Evolutionary conservation across 768 basidiomycete species (phyloP), one percentile per base, ranked within the genome.

Genomic region (Mycena rebaudengoi): DNA sequence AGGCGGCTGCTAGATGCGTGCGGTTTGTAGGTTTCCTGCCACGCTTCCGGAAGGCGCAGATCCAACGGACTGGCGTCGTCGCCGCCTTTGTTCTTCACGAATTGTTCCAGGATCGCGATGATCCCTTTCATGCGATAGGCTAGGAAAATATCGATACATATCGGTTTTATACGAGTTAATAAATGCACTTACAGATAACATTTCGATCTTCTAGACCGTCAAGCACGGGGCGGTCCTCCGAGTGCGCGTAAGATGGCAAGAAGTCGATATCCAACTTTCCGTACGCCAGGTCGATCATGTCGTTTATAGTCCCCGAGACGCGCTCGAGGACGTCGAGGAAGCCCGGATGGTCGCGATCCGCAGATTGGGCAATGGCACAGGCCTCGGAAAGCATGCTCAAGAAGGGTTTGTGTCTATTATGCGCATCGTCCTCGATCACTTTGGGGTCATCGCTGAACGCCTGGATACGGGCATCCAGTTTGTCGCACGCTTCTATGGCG

Each of bases 161-260:
- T 55, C 29, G 32, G 25, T 35, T 26, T 35, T 39, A 49, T 20
- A 32, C 8, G 35, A 4, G n/a, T 25, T 12, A 26, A 26, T 7
- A 11, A 10, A 7, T n/a, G 4, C 4, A 37, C 37, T 12, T 12
- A 60, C 59, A 39, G 32, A 60, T 33, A n/a, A 43, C 7, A 6
- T 28, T 44, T 3, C 33, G 13, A 7, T 43, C 21, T 26, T 51
- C 20, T 13, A 49, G 59, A 7, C 49, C 59, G 14, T 10, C 12
- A 12, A 60, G 41, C 5, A 52, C 37, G 10, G 59, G 59, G 23
- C 20, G 44, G n/a, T 51, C 40, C 20, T 8, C 16, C 11, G 59
- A 50, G 35, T 60, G 59, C 21, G 59, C 59, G 10, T 51, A 52
- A 2, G 59, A 60, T n/a, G 14, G 59, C 7, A 60, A 21, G 25